Conservation (phyloP, 2,329 filamentous ascomycete genomes). For the Phialocephala subalpina region DNA sequence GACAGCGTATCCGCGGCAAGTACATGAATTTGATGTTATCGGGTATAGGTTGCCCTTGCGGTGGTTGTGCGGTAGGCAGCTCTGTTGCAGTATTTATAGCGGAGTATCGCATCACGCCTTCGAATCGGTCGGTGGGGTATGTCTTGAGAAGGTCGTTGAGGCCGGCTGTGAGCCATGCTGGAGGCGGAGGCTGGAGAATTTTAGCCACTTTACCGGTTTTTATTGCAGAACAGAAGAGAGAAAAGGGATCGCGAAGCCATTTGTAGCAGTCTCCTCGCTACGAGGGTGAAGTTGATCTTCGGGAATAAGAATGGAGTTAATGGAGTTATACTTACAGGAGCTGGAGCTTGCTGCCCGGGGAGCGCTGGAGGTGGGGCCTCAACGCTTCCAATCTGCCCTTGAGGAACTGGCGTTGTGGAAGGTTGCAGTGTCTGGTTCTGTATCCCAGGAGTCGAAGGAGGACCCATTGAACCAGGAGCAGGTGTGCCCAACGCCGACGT, state of each 20-base stretch:
- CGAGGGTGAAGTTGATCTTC: conserved; percentile 25
- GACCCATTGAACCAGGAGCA: conserved; percentile 61
- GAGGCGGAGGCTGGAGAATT: conserved; percentile 74
- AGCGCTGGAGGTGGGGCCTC: conserved; percentile 69
- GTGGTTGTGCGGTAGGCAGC: conserved; percentile 62
- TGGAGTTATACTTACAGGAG: conserved; percentile 62
- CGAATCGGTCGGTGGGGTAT: conserved; percentile 85
- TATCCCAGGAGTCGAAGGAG: conserved; percentile 50
- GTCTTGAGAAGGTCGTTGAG: conserved; percentile 73
- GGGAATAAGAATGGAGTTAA: conserved; percentile 34
- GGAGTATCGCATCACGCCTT: conserved; percentile 90
- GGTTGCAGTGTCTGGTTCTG: conserved; percentile 40
- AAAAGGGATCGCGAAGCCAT: conserved; percentile 24
- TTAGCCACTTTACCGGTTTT: conserved; percentile 31
- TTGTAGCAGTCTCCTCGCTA: conserved; percentile 17
- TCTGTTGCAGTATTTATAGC: conserved; percentile 79
- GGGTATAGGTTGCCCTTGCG: conserved; percentile 59
- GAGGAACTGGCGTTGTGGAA: conserved; percentile 48
- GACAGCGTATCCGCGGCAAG: conserved; percentile 87
- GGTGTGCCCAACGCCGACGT: conserved; percentile 54
- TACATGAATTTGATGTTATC: conserved; percentile 80
- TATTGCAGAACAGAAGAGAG: conserved; percentile 15
- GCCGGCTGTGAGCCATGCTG: conserved; percentile 82
- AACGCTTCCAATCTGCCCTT: conserved; percentile 69
- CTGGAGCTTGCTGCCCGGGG: conserved; percentile 61